These are phyloP conservation scores for Acer campestre DNA, from an alignment of 345 rosid species.

Conservation along the genomic window DNA sequence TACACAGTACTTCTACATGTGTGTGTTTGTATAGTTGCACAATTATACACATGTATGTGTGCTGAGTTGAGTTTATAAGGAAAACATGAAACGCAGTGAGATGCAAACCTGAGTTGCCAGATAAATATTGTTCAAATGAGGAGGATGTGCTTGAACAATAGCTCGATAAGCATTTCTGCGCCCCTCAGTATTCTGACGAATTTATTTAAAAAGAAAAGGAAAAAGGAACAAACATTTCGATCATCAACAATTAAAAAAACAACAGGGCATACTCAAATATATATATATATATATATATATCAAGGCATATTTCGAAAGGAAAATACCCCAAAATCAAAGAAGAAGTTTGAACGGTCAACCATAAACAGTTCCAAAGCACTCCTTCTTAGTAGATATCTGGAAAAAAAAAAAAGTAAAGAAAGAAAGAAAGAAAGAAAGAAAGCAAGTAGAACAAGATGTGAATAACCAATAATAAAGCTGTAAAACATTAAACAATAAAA, in stretches of 20 bases:
- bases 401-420: not conserved
- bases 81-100: slow-evolving; percentile 1
- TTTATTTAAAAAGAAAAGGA: slow-evolving; percentile 18
- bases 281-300: no score
- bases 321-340: slow-evolving; percentile 95
- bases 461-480: slow-evolving; percentile 19
- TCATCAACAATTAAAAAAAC: not conserved
- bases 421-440: slow-evolving; percentile 10
- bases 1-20: not conserved
- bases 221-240: slow-evolving; percentile 14
- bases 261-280: not conserved
- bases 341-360: slow-evolving; percentile 96
- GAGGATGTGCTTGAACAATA: slow-evolving; percentile 85
- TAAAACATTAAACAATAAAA: slow-evolving; percentile 4
- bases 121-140: slow-evolving; percentile 88
- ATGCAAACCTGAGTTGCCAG: slow-evolving; percentile 90
- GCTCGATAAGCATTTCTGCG: slow-evolving; percentile 92
- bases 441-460: slow-evolving; percentile 20
- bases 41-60: not conserved
- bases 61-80: not conserved
- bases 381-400: slow-evolving; percentile 91
- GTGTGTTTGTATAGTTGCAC: not conserved
- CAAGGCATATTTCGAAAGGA: slow-evolving; percentile 22
- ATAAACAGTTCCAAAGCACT: slow-evolving; percentile 96
- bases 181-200: slow-evolving; percentile 72